Percentiles rank a stretch among this genome's conserved stretches.
These are phyloP conservation scores for Camelina neglecta DNA, from an alignment of 345 rosid species.

Conservation along the genomic window DNA sequence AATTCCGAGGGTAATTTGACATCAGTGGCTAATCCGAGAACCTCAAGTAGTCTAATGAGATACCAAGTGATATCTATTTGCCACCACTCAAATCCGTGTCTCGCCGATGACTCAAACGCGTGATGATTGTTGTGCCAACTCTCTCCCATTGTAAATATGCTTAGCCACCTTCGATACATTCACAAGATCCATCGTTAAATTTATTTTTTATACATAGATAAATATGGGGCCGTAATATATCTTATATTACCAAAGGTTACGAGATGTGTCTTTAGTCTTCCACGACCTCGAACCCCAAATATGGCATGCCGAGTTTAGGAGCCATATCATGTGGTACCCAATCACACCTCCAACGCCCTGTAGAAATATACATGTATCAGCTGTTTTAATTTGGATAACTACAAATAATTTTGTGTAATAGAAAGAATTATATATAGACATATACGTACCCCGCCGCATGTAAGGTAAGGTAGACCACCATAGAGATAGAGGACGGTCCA, in stretches of 20 bases:
- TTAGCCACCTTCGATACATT: slow-evolving; percentile 69
- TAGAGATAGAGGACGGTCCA: slow-evolving; percentile 56
- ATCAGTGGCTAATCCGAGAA: slow-evolving; percentile 69
- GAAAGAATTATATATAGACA: neutral
- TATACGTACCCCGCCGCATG: slow-evolving; percentile 78
- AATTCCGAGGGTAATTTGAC: slow-evolving; percentile 67
- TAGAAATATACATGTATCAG: neutral
- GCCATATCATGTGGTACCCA: slow-evolving; percentile 80
- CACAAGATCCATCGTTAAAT: neutral
- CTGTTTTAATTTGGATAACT: neutral
- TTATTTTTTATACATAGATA: too few species aligned
- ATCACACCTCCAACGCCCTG: slow-evolving; percentile 70
- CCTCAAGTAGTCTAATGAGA: slow-evolving; percentile 56
- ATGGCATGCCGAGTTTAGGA: slow-evolving; percentile 89
- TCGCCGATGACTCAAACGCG: slow-evolving; percentile 75
- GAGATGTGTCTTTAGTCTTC: slow-evolving; percentile 80
- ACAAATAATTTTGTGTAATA: neutral
- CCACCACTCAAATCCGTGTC: slow-evolving; percentile 92
- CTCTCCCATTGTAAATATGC: slow-evolving; percentile 79
- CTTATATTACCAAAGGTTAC: slow-evolving; percentile 68
- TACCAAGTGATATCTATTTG: slow-evolving; percentile 88
- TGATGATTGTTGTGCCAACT: slow-evolving; percentile 97
- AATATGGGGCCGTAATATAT: neutral
- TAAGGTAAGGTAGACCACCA: slow-evolving; percentile 80
- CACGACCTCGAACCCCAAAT: slow-evolving; percentile 82